phyloP scores from a whole-genome alignment of 768 basidiomycete species.

The Phaeolepiota aurea region DNA sequence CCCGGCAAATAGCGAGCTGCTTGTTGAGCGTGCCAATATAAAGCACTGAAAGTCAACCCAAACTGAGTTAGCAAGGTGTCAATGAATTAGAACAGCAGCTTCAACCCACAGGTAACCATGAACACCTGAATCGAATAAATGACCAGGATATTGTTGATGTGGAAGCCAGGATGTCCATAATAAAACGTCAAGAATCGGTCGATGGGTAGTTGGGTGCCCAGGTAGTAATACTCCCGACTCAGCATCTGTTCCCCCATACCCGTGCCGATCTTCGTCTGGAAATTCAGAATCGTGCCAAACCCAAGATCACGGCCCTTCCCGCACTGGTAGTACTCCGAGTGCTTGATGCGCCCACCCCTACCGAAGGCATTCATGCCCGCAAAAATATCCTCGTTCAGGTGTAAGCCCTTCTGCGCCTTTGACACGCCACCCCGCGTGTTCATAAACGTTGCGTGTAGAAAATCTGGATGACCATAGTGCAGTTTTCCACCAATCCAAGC shows the following conservation, averaged over 20 bases:
- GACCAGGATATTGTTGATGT: slow-evolving; percentile 98
- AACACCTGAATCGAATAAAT: slow-evolving; percentile 97
- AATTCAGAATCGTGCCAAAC: slow-evolving; percentile 98
- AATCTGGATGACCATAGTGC: slow-evolving; percentile 99
- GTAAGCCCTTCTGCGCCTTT: slow-evolving; percentile 97
- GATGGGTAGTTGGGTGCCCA: slow-evolving; percentile 95
- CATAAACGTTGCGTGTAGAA: slow-evolving; percentile 98
- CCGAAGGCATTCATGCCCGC: slow-evolving; percentile 99
- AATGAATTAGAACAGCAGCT: too few relatives aligned
- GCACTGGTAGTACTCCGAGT: slow-evolving; percentile 99
- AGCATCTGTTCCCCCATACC: slow-evolving; percentile 99
- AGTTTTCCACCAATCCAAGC: slow-evolving; percentile 98
- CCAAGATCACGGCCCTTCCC: slow-evolving; percentile 99
- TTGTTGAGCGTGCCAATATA: slow-evolving; percentile 97
- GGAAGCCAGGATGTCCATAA: slow-evolving; percentile 99
- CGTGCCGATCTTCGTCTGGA: slow-evolving; percentile 99
- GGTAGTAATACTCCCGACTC: slow-evolving; percentile 97
- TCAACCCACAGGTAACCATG: slow-evolving; percentile 86
- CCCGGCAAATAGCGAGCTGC: slow-evolving; percentile 79
- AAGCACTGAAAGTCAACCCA: slow-evolving; percentile 44
- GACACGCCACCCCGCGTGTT: slow-evolving; percentile 97
- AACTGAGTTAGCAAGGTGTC: slow-evolving; percentile 2
- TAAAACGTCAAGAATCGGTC: slow-evolving; percentile 99
- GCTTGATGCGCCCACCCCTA: slow-evolving; percentile 98
- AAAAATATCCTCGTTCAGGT: slow-evolving; percentile 99